A percentile compares a stretch with the other conserved stretches of the same genome.
phyloP scores from a whole-genome alignment of 345 rosid genomes.

The Bruguiera sexangula region DNA sequence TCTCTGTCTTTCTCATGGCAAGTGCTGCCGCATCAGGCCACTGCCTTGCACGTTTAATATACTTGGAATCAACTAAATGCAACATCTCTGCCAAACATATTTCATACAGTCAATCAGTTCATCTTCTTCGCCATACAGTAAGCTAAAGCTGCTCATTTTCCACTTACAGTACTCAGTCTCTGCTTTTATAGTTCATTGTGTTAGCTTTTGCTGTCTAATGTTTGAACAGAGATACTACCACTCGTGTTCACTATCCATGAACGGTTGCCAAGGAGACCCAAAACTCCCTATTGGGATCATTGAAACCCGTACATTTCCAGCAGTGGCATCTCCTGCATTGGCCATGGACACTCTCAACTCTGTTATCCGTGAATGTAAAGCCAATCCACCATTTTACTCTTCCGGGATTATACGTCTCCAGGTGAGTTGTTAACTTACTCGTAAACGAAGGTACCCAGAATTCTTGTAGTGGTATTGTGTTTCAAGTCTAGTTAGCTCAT shows the following conservation, averaged over 20 bases:
- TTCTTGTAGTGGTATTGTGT: too few relatives aligned
- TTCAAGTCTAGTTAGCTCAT: conserved; percentile 5
- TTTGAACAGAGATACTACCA: conserved; percentile 25
- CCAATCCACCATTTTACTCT: conserved; percentile 43
- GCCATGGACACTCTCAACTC: conserved; percentile 56
- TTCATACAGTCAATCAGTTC: too few relatives aligned
- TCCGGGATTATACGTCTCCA: conserved; percentile 83
- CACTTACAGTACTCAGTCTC: too few relatives aligned
- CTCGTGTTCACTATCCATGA: conserved; percentile 51
- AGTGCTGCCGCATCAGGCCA: too few relatives aligned
- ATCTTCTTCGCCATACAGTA: too few relatives aligned
- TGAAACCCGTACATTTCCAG: conserved; percentile 47
- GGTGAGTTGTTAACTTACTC: conserved; percentile 27
- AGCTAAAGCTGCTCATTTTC: too few relatives aligned
- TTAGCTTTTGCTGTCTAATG: not conserved
- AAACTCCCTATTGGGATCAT: conserved; percentile 44
- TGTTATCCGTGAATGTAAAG: conserved; percentile 44
- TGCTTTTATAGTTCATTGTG: too few relatives aligned
- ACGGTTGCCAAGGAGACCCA: conserved; percentile 56
- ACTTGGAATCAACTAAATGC: too few relatives aligned
- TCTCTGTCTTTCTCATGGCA: too few relatives aligned
- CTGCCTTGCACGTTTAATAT: too few relatives aligned
- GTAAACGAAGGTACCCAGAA: too few relatives aligned
- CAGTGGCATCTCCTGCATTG: conserved; percentile 42
- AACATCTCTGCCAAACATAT: too few relatives aligned